A percentile compares a stretch with the other conserved stretches of the same genome.
phyloP scores from a whole-genome alignment of 2,329 filamentous ascomycete genomes.

The Colletotrichum sojae region DNA sequence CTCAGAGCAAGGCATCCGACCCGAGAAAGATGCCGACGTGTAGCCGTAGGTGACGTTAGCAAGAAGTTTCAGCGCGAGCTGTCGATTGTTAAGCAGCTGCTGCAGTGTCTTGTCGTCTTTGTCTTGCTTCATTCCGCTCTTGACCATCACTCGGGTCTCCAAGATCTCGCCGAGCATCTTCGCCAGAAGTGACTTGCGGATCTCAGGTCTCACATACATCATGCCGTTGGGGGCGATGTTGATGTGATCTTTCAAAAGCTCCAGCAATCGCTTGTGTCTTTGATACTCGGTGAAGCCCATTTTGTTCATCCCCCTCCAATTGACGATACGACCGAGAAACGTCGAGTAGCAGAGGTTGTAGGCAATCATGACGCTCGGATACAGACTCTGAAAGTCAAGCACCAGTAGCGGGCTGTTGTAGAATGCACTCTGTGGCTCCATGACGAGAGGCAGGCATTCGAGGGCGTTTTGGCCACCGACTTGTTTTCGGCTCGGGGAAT shows the following conservation, averaged over 20 bases:
- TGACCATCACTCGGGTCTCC: constrained; percentile 97
- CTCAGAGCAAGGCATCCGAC: constrained; percentile 97
- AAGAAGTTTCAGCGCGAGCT: constrained; percentile 93
- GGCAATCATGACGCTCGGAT: constrained; percentile 98
- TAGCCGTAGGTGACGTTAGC: constrained; percentile 99
- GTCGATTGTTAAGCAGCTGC: constrained; percentile 90
- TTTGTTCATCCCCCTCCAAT: constrained; percentile 93
- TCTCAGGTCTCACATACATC: constrained; percentile 89
- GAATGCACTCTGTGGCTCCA: constrained; percentile 97
- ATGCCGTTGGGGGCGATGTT: constrained; percentile 97
- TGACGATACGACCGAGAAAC: constrained; percentile 86
- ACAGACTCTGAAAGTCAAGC: constrained; percentile 95
- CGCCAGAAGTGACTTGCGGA: constrained; percentile 90
- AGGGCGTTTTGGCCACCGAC: constrained; percentile 94
- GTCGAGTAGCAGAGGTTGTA: constrained; percentile 99
- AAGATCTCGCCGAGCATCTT: constrained; percentile 98
- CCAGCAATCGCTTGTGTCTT: constrained; percentile 80
- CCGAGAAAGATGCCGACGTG: constrained; percentile 95
- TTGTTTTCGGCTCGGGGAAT: constrained; percentile 92
- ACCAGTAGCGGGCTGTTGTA: constrained; percentile 92
- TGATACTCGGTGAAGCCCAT: constrained; percentile 94
- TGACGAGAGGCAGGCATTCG: constrained; percentile 93
- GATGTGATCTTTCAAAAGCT: constrained; percentile 85
- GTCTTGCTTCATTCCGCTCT: constrained; percentile 94
- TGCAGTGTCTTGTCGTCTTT: constrained; percentile 90